These are phyloP conservation scores for Ceriops tagal DNA, from an alignment of 345 rosid genomes.

Conservation along the genomic window DNA sequence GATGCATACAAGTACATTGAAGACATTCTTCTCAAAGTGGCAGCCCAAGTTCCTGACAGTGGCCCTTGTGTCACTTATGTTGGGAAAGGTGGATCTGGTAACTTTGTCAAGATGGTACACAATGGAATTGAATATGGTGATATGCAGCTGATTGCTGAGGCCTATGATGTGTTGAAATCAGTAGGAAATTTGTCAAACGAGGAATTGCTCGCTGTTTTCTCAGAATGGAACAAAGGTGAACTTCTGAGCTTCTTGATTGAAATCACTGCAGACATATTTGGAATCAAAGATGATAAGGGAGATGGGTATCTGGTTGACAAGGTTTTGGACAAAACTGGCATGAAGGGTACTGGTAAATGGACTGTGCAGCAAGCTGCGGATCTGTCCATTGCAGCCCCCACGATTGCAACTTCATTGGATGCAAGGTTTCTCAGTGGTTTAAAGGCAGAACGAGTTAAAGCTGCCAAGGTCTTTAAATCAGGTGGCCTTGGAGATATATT, in stretches of 20 bases:
- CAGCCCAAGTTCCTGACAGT: slow-evolving; percentile 90
- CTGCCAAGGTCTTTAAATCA: slow-evolving; percentile 75
- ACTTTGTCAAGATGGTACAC: slow-evolving; percentile 94
- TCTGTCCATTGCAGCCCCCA: slow-evolving; percentile 87
- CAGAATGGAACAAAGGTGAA: slow-evolving; percentile 94
- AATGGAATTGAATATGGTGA: slow-evolving; percentile 96
- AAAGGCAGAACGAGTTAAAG: slow-evolving; percentile 85
- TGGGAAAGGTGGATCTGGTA: slow-evolving; percentile 90
- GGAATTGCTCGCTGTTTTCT: slow-evolving; percentile 61
- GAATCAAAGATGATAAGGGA: slow-evolving; percentile 76
- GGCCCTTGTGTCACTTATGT: slow-evolving; percentile 92
- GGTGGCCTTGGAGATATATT: slow-evolving; percentile 69
- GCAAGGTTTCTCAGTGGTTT: slow-evolving; percentile 88
- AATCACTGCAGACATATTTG: slow-evolving; percentile 88
- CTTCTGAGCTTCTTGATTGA: slow-evolving; percentile 92
- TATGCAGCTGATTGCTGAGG: slow-evolving; percentile 94
- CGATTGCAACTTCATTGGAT: slow-evolving; percentile 85
- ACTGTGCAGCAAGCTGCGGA: slow-evolving; percentile 99
- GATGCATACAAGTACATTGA: slow-evolving; percentile 83
- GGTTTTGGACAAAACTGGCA: slow-evolving; percentile 93
- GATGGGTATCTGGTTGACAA: slow-evolving; percentile 89
- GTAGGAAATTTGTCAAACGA: slow-evolving; percentile 88
- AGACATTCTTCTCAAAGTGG: slow-evolving; percentile 87
- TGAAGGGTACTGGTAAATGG: slow-evolving; percentile 99
- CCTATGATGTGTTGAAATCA: slow-evolving; percentile 82